Conservation (phyloP, 2,329 filamentous ascomycete genomes). For the Chalaropsis thielavioides region DNA sequence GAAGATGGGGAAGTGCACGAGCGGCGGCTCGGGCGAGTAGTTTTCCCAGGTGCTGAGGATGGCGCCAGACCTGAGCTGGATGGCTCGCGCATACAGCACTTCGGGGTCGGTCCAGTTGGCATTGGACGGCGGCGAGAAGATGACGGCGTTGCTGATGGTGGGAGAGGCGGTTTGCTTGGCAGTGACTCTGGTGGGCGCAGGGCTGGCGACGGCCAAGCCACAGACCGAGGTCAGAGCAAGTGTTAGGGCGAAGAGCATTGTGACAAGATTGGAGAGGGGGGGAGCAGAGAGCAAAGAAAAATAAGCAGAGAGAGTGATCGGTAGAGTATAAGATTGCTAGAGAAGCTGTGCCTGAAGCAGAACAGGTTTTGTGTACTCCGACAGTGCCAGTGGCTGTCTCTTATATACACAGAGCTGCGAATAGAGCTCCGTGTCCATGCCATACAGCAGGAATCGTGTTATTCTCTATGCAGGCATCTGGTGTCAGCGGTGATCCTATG, state of each 20-base stretch:
- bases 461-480: not conserved
- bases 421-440: not conserved
- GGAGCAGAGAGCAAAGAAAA: not conserved
- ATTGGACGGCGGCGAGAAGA: slow-evolving; percentile 29
- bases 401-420: not conserved
- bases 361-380: not conserved
- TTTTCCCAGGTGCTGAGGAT: slow-evolving; percentile 42
- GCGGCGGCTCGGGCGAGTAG: slow-evolving; percentile 41
- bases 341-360: not conserved
- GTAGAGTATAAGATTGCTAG: not conserved
- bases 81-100: slow-evolving; percentile 32
- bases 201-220: not conserved
- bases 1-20: slow-evolving; percentile 41
- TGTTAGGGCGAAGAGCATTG: not conserved
- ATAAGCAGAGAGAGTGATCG: not conserved
- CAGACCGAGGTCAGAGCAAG: not conserved
- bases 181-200: not conserved
- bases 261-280: not conserved
- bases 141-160: slow-evolving; percentile 23
- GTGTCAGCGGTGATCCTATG: not conserved
- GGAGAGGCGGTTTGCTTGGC: not conserved
- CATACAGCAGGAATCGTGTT: not conserved
- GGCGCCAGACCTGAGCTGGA: slow-evolving; percentile 32
- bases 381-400: not conserved
- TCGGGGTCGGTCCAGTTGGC: slow-evolving; percentile 31